Evolutionary conservation across 257 asterid species (phyloP).

Genomic region (Agastache rugosa): DNA sequence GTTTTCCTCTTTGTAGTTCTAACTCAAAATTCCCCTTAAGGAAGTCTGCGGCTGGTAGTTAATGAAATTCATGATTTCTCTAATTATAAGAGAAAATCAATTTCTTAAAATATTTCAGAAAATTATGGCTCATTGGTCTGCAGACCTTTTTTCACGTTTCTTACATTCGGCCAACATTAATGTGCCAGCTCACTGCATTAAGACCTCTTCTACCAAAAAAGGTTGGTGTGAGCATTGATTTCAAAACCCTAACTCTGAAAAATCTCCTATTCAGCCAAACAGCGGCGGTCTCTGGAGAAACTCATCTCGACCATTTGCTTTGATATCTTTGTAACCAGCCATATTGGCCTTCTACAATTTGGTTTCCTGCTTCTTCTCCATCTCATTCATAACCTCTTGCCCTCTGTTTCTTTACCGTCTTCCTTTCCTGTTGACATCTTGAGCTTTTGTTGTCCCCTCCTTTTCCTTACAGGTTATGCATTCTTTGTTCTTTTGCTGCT

Average conservation of each 20-base stretch:
- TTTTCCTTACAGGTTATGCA: not conserved
- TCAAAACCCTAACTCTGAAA: constrained; percentile 29
- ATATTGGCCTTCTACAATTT: not conserved
- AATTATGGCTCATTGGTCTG: constrained; percentile 12
- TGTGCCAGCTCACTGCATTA: constrained; percentile 23
- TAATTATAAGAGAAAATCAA: constrained; percentile 8
- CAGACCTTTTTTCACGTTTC: not conserved
- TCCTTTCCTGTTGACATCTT: not conserved
- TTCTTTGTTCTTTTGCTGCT: not conserved
- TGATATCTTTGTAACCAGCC: constrained; percentile 1
- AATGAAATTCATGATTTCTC: constrained; percentile 15
- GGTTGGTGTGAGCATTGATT: constrained; percentile 12
- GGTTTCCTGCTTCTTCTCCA: constrained; percentile 21
- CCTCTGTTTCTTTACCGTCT: not conserved
- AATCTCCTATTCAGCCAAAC: constrained; percentile 24
- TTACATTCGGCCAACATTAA: constrained; percentile 17
- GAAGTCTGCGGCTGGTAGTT: not conserved
- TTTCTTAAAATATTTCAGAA: not conserved
- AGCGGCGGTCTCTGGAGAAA: constrained; percentile 22
- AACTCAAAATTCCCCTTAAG: not conserved
- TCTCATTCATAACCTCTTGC: not conserved
- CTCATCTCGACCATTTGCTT: not conserved
- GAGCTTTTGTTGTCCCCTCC: not conserved
- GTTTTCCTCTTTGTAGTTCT: not conserved
- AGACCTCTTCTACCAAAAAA: constrained; percentile 13